phyloP scores from a whole-genome alignment of 2,329 filamentous ascomycete species.

The Penicillium sp. region DNA sequence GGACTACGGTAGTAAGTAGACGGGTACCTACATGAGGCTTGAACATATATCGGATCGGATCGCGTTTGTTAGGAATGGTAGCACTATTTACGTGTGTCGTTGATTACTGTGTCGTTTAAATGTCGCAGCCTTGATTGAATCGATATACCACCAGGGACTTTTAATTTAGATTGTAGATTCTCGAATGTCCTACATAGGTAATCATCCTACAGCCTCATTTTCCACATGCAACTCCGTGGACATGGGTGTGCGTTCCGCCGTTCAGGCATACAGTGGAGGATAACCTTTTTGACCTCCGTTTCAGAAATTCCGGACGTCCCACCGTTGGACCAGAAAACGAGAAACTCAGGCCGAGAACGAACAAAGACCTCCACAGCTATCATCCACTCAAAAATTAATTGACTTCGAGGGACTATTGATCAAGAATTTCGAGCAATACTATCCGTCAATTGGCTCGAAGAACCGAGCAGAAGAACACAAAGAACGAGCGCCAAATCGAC shows the following conservation, averaged over 20 bases:
- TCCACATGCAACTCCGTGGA: neutral
- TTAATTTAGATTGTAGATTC: neutral
- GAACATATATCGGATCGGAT: neutral
- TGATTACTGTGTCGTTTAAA: neutral
- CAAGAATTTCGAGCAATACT: neutral
- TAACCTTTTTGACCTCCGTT: neutral
- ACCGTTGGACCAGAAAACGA: neutral
- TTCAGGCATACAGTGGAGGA: neutral
- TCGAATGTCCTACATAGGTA: neutral
- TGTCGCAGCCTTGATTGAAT: neutral
- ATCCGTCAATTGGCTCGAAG: neutral
- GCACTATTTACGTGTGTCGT: neutral
- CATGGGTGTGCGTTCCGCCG: neutral
- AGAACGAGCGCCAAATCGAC: neutral
- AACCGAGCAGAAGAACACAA: conserved; percentile 1
- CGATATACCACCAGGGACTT: no score
- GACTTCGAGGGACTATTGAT: neutral
- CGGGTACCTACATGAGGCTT: neutral
- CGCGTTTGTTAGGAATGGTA: neutral
- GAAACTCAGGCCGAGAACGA: neutral
- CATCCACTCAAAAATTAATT: neutral
- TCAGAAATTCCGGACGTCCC: neutral
- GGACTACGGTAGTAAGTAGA: neutral
- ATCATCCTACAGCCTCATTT: neutral
- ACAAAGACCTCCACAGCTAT: neutral